Conservation (phyloP, 1,284 basidiomycete species). For the Leccinum proximum region DNA sequence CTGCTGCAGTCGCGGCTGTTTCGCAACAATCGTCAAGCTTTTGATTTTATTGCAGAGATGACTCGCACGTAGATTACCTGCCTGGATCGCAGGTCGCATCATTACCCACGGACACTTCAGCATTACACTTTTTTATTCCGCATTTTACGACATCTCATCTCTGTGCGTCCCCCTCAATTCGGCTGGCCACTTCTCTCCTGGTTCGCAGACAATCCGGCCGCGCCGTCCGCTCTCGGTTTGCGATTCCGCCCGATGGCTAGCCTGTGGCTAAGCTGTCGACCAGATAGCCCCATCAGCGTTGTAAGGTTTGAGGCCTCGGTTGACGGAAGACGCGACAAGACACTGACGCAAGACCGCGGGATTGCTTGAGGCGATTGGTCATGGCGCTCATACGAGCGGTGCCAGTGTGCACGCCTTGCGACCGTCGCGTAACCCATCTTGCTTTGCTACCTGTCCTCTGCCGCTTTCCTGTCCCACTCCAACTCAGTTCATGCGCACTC, state of each 20-base stretch:
- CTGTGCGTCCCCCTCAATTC: constrained; percentile 17
- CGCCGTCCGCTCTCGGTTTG: constrained; percentile 28
- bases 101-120: too few relatives aligned
- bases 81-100: too few relatives aligned
- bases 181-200: constrained; percentile 20
- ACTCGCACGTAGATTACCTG: constrained; percentile 30
- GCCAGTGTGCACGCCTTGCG: constrained; percentile 54
- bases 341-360: constrained; percentile 66
- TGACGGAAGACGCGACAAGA: constrained; percentile 49
- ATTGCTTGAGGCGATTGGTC: constrained; percentile 46
- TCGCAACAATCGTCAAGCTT: constrained; percentile 41
- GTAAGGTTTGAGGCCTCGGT: constrained; percentile 42
- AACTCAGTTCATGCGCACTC: constrained; percentile 51
- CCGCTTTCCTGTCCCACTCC: constrained; percentile 42
- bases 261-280: constrained; percentile 21
- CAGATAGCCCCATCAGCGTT: constrained; percentile 18
- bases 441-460: constrained; percentile 41
- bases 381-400: constrained; percentile 37
- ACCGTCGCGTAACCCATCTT: constrained; percentile 39
- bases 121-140: constrained; percentile 40
- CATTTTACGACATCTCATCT: constrained; percentile 28
- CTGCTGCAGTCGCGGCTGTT: constrained; percentile 47
- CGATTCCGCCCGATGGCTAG: constrained; percentile 8
- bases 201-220: constrained; percentile 40
- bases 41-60: constrained; percentile 44